Evolutionary conservation across 2,329 filamentous ascomycete species (phyloP).

Genomic region (Byssochlamys sp.): DNA sequence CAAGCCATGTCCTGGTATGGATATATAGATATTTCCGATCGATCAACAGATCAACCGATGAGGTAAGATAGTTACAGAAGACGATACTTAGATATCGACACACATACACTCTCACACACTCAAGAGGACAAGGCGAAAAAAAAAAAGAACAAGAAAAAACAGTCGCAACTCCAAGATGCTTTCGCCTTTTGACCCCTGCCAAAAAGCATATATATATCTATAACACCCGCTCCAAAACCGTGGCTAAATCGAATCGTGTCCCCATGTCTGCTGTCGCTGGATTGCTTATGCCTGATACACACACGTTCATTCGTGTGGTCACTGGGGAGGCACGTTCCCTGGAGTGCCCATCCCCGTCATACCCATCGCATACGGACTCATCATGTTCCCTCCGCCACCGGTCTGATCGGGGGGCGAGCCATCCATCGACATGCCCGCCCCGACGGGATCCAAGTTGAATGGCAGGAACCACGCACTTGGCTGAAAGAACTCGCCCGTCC

Average conservation of each 20-base stretch:
- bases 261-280: neutral
- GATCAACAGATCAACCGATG: no score
- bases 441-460: constrained; percentile 70
- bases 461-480: constrained; percentile 79
- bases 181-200: neutral
- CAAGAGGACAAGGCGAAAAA: no score
- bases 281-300: neutral
- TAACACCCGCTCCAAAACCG: neutral
- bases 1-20: neutral
- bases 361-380: constrained; percentile 20
- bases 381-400: constrained; percentile 10
- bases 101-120: neutral
- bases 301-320: neutral
- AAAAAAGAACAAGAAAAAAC: neutral
- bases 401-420: neutral
- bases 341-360: constrained; percentile 11
- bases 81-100: neutral
- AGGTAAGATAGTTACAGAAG: neutral
- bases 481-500: constrained; percentile 30
- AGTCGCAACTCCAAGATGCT: neutral
- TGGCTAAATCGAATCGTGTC: neutral
- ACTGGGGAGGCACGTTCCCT: neutral
- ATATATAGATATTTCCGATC: neutral
- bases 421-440: constrained; percentile 7
- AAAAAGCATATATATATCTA: no score